These are phyloP conservation scores for Chamaecyparis obtusa DNA, from an alignment of 75 land plant species.

Conservation along the genomic window DNA sequence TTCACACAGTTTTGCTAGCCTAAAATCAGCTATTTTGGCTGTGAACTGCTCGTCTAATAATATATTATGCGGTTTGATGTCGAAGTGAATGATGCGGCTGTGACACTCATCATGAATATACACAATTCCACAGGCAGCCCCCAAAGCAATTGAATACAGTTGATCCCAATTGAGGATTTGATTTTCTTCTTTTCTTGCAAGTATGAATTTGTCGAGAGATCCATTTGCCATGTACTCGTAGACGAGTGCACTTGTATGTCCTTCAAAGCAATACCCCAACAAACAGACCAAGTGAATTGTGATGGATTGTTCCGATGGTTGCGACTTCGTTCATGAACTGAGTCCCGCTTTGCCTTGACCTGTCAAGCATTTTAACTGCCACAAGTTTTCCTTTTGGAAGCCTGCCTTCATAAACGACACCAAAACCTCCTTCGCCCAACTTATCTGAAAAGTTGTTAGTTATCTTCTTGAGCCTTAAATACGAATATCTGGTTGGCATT, in stretches of 20 bases:
- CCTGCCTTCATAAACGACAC: conserved; percentile 17
- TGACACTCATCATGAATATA: no score
- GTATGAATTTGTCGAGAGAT: not conserved
- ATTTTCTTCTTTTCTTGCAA: not conserved
- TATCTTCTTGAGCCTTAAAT: conserved; percentile 6
- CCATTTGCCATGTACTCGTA: not conserved
- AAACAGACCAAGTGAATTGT: conserved; percentile 18
- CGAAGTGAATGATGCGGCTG: no score
- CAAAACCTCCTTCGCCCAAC: conserved; percentile 17
- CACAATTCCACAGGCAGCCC: no score
- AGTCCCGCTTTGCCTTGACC: not conserved
- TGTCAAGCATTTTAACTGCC: conserved; percentile 13
- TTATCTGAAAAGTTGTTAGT: conserved; percentile 11
- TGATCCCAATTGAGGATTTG: no score
- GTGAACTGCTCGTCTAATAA: no score
- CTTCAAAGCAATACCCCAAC: conserved; percentile 16
- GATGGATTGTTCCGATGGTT: conserved; percentile 21
- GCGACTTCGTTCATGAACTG: conserved; percentile 23
- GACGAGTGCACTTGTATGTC: not conserved
- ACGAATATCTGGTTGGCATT: conserved; percentile 8
- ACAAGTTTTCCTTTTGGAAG: not conserved
- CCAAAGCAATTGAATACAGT: no score
- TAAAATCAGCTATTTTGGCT: no score
- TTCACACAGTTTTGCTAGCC: no score
- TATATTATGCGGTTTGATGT: no score